Conservation (phyloP, 106 monocot species). For the Xerophyta viscosa region DNA sequence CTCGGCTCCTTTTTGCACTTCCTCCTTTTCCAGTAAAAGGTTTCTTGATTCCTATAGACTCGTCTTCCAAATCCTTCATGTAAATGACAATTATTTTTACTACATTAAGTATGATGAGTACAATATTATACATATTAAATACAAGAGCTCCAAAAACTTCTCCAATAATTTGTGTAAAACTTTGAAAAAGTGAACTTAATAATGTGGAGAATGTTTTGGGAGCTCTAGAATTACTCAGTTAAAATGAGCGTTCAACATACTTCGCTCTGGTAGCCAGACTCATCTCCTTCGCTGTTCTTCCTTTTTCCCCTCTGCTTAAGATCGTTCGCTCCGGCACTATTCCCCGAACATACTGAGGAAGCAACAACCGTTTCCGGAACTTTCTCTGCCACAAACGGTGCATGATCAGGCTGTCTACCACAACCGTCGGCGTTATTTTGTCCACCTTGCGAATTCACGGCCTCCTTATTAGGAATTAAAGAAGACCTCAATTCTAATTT, state of each 20-base stretch:
- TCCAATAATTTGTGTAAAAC: neutral
- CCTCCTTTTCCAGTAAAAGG: conserved; percentile 10
- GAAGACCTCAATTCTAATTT: too few relatives aligned
- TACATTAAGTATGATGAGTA: neutral
- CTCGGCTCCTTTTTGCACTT: conserved; percentile 48
- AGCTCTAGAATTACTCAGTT: too few relatives aligned
- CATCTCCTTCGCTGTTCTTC: conserved; percentile 58
- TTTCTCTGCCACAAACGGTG: conserved; percentile 26
- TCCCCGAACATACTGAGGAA: conserved; percentile 51
- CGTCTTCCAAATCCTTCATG: conserved; percentile 61
- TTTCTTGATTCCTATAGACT: conserved; percentile 45
- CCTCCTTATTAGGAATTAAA: neutral
- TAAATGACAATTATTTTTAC: neutral
- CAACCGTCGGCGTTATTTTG: neutral
- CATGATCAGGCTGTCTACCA: too few relatives aligned
- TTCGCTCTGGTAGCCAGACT: conserved; percentile 45
- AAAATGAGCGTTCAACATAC: conserved; percentile 22
- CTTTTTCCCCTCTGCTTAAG: conserved; percentile 31
- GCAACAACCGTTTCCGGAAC: conserved; percentile 34
- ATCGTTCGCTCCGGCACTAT: conserved; percentile 26
- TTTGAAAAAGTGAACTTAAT: too few relatives aligned
- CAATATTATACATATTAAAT: too few relatives aligned
- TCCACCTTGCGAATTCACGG: neutral
- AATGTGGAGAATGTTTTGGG: too few relatives aligned
- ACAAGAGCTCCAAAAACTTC: neutral